A percentile compares a stretch with the other conserved stretches of the same genome.
These are phyloP conservation scores for Pseudomonodictys pantanalensis DNA, from an alignment of 495 filamentous ascomycete genomes.

Conservation along the genomic window DNA sequence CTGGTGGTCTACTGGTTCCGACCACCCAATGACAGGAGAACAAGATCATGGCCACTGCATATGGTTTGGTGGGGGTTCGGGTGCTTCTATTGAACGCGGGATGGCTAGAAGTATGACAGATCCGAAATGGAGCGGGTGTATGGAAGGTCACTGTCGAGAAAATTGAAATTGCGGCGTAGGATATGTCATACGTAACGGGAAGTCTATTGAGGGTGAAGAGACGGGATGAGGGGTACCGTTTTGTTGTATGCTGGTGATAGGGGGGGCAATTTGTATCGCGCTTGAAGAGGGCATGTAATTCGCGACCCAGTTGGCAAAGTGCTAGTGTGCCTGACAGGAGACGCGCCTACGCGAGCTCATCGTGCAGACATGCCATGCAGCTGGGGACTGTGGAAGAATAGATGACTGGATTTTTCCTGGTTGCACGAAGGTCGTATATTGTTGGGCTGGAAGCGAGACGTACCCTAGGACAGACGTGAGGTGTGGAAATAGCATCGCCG, in stretches of 20 bases:
- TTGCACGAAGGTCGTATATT: conserved; percentile 4
- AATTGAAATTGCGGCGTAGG: neutral
- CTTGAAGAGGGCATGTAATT: neutral
- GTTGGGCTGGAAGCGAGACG: conserved; percentile 21
- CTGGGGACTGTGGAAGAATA: conserved; percentile 2
- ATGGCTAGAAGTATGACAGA: no score
- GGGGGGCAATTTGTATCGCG: neutral
- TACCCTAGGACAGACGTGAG: no score
- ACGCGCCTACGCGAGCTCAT: conserved; percentile 3
- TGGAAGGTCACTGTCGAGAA: neutral
- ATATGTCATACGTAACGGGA: no score
- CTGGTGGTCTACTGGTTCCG: no score
- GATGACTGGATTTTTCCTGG: neutral
- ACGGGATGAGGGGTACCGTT: neutral
- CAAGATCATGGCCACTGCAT: no score
- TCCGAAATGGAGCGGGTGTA: neutral
- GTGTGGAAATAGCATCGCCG: neutral
- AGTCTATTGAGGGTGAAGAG: neutral
- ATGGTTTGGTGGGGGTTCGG: neutral
- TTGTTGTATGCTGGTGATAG: neutral
- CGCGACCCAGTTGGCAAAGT: neutral
- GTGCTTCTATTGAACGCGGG: neutral
- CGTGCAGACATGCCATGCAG: neutral
- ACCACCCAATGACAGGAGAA: no score
- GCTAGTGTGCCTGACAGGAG: conserved; percentile 9